Conservation (phyloP, 1,284 basidiomycete species). For the Ganoderma leucocontextum region DNA sequence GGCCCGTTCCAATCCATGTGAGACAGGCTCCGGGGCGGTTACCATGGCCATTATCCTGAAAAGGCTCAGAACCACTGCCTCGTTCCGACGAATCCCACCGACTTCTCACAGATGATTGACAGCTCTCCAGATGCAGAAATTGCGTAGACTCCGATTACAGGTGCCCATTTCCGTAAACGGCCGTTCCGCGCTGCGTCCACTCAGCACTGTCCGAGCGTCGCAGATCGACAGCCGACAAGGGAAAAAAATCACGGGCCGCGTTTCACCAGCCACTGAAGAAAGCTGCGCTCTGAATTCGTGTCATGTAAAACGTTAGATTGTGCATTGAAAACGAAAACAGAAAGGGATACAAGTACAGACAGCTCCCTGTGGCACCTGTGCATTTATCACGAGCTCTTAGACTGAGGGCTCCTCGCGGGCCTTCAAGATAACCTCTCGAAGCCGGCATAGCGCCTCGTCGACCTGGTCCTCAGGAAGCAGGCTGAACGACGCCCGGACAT, state of each 20-base stretch:
- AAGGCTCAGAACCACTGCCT: neutral
- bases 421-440: slow-evolving; percentile 57
- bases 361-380: neutral
- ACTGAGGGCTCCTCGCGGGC: slow-evolving; percentile 19
- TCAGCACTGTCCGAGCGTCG: neutral
- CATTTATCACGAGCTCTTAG: neutral
- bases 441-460: slow-evolving; percentile 76
- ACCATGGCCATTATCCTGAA: neutral
- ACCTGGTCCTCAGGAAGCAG: slow-evolving; percentile 74
- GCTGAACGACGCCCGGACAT: slow-evolving; percentile 86
- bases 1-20: neutral
- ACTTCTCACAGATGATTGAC: slow-evolving; percentile 3
- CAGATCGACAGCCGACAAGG: neutral
- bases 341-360: neutral
- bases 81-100: neutral
- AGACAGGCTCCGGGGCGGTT: neutral
- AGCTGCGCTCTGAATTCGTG: neutral
- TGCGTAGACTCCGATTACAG: neutral
- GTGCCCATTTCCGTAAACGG: neutral
- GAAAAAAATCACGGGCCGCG: neutral
- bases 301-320: neutral
- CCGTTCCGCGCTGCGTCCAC: neutral
- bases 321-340: neutral
- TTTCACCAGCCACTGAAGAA: neutral
- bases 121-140: neutral